Evolutionary conservation across 345 rosid species (phyloP).

Genomic region (Hibiscus syriacus): DNA sequence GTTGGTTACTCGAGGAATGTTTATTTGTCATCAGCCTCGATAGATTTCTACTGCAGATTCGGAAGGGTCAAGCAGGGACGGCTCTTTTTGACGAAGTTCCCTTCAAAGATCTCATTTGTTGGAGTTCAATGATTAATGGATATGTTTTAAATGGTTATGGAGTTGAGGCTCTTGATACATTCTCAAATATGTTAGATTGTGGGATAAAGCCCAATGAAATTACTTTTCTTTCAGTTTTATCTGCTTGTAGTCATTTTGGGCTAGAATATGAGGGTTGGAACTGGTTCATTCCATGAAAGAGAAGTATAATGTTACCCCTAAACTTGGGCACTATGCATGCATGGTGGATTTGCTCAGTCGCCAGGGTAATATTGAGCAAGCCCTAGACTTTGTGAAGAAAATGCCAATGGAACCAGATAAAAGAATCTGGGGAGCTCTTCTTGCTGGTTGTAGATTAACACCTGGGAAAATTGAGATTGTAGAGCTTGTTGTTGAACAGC

Average conservation of each 20-base stretch:
- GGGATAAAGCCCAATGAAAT: conserved; percentile 27
- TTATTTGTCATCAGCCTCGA: conserved; percentile 24
- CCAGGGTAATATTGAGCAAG: conserved; percentile 26
- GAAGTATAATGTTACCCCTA: conserved; percentile 3
- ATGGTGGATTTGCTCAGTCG: conserved; percentile 33
- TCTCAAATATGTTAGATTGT: conserved; percentile 16
- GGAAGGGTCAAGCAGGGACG: conserved; percentile 22
- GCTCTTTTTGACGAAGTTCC: conserved; percentile 18
- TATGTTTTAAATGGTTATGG: conserved; percentile 27
- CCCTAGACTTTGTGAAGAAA: conserved; percentile 13
- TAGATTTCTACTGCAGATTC: conserved; percentile 26
- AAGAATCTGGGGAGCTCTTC: conserved; percentile 7
- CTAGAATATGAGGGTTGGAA: conserved; percentile 24
- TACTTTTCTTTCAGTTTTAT: conserved; percentile 26
- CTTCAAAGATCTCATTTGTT: conserved; percentile 25
- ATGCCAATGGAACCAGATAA: conserved; percentile 31
- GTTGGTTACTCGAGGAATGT: conserved; percentile 10
- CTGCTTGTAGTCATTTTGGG: conserved; percentile 35
- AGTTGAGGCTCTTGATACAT: conserved; percentile 28
- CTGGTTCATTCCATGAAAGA: conserved; percentile 13
- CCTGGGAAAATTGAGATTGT: conserved; percentile 16
- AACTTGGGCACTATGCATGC: conserved; percentile 15
- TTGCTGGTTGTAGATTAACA: conserved; percentile 24
- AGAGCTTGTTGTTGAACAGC: conserved; percentile 12
- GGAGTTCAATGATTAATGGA: conserved; percentile 30